These are phyloP conservation scores for Arabidopsis arenosa DNA, from an alignment of 345 rosid species.

Conservation along the genomic window DNA sequence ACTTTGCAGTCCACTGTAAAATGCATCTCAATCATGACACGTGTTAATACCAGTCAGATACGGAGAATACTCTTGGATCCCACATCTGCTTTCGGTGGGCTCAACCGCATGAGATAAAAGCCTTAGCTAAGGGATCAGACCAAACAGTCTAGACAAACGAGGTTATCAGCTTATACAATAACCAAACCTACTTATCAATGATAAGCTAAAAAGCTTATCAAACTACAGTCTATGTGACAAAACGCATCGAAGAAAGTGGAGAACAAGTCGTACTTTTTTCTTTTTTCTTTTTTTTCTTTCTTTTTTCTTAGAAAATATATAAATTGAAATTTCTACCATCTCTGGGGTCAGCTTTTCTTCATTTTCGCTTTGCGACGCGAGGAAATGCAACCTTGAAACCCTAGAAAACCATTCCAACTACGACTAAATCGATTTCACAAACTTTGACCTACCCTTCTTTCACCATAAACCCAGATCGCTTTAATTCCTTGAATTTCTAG, in stretches of 20 bases:
- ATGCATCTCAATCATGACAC: neutral
- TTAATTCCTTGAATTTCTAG: neutral
- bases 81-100: slow-evolving; percentile 14
- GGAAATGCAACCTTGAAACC: slow-evolving; percentile 41
- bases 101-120: slow-evolving; percentile 11
- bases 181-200: neutral
- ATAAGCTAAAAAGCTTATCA: neutral
- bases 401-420: slow-evolving; percentile 43
- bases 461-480: slow-evolving; percentile 35
- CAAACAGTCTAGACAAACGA: slow-evolving; percentile 29
- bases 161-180: slow-evolving; percentile 35
- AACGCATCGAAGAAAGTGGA: slow-evolving; percentile 53
- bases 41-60: neutral
- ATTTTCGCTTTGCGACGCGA: slow-evolving; percentile 39
- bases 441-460: slow-evolving; percentile 18
- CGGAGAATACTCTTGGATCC: neutral
- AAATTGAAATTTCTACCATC: slow-evolving; percentile 32
- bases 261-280: slow-evolving; percentile 48
- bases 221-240: slow-evolving; percentile 43
- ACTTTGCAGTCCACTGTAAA: slow-evolving; percentile 1
- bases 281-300: slow-evolving; percentile 5
- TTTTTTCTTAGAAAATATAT: neutral
- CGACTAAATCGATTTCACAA: slow-evolving; percentile 35
- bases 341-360: slow-evolving; percentile 39
- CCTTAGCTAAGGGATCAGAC: slow-evolving; percentile 35